Evolutionary conservation across 768 basidiomycete species (phyloP).

Genomic region (Tulasnella calospora): DNA sequence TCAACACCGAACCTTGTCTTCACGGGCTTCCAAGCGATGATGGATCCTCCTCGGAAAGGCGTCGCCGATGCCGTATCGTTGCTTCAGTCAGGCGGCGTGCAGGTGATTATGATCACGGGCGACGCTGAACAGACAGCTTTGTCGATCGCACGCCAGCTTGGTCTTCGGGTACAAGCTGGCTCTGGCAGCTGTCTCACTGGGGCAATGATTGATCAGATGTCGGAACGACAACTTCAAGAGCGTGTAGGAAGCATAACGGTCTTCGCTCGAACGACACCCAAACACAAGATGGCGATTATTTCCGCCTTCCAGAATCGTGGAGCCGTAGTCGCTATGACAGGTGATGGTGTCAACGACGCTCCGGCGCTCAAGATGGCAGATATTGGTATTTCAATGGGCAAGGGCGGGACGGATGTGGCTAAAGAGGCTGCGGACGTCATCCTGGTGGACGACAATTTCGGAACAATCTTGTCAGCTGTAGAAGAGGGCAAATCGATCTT

Average conservation of each 20-base stretch:
- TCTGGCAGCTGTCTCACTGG: slow-evolving; percentile 58
- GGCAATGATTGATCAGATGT: slow-evolving; percentile 79
- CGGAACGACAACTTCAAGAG: slow-evolving; percentile 72
- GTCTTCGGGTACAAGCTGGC: slow-evolving; percentile 58
- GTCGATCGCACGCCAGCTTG: slow-evolving; percentile 80
- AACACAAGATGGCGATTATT: slow-evolving; percentile 97
- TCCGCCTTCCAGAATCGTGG: slow-evolving; percentile 89
- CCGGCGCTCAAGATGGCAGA: slow-evolving; percentile 97
- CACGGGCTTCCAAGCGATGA: slow-evolving; percentile 90
- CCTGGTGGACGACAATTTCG: slow-evolving; percentile 95
- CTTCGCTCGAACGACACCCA: slow-evolving; percentile 92
- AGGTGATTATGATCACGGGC: slow-evolving; percentile 98
- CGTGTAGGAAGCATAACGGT: slow-evolving; percentile 74
- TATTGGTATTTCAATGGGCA: slow-evolving; percentile 97
- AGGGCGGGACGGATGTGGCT: slow-evolving; percentile 96
- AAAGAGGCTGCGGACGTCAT: slow-evolving; percentile 98
- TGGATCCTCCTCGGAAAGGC: slow-evolving; percentile 89
- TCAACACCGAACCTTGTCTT: slow-evolving; percentile 61
- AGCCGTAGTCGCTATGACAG: slow-evolving; percentile 93
- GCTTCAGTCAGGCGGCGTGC: slow-evolving; percentile 80
- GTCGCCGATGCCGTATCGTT: slow-evolving; percentile 84
- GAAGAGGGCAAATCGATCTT: slow-evolving; percentile 99
- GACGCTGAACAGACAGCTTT: slow-evolving; percentile 89
- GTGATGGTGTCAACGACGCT: slow-evolving; percentile 96
- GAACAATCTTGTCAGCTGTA: slow-evolving; percentile 86